Conservation (phyloP, 1,284 basidiomycete species). For the Ceraceosorus guamensis region DNA sequence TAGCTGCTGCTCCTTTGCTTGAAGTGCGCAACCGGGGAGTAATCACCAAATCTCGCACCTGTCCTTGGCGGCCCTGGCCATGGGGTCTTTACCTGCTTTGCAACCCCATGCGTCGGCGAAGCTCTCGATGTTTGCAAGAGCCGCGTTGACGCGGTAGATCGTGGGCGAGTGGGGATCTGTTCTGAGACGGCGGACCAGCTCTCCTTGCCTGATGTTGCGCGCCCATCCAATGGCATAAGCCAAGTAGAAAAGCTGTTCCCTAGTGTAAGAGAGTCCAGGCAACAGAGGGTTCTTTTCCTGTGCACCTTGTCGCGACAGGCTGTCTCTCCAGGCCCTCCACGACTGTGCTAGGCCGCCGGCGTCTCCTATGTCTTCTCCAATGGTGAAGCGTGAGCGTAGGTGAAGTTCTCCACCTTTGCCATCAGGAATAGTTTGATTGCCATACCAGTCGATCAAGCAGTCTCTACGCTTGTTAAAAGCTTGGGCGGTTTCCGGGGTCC, state of each 20-base stretch:
- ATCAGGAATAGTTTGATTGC: slow-evolving; percentile 71
- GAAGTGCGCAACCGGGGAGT: background rate
- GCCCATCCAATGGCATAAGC: slow-evolving; percentile 40
- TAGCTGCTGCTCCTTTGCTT: too few relatives aligned
- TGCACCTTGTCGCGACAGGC: slow-evolving; percentile 23
- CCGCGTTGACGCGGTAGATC: slow-evolving; percentile 38
- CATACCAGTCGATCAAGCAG: slow-evolving; percentile 84
- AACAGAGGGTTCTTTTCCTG: slow-evolving; percentile 39
- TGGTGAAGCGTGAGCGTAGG: slow-evolving; percentile 67
- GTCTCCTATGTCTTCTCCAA: slow-evolving; percentile 65
- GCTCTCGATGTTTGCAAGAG: slow-evolving; percentile 32
- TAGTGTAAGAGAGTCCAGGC: slow-evolving; percentile 46
- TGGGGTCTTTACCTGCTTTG: slow-evolving; percentile 31
- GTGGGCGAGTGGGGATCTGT: slow-evolving; percentile 46
- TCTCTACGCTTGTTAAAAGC: slow-evolving; percentile 75
- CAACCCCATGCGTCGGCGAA: slow-evolving; percentile 43
- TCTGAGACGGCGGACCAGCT: slow-evolving; percentile 33
- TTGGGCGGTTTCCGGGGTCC: slow-evolving; percentile 65
- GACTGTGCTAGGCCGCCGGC: slow-evolving; percentile 49
- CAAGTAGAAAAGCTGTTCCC: slow-evolving; percentile 50
- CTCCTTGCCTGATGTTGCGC: slow-evolving; percentile 31
- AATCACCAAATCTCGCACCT: slow-evolving; percentile 42
- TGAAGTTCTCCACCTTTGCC: slow-evolving; percentile 72
- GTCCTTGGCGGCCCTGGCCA: slow-evolving; percentile 25
- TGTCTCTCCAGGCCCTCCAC: slow-evolving; percentile 48